Base-by-base conservation (phyloP, 2,329 filamentous ascomycete genomes). In the Aspergillus sp. region DNA sequence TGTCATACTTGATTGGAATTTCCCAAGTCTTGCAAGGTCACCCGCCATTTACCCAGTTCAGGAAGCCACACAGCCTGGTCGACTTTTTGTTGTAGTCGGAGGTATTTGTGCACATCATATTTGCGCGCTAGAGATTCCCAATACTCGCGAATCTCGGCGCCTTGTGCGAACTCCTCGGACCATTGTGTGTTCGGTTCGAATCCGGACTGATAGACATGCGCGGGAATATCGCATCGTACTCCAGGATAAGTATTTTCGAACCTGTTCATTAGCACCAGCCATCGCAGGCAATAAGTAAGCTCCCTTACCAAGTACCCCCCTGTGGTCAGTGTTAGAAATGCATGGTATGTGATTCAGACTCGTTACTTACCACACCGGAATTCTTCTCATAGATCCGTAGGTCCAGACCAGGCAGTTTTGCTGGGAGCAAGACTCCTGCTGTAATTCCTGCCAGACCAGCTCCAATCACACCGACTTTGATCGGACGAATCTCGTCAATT, bases 381-480 rank as follows among this genome's bases (percentile, higher is more conserved):
- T 90, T 90, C 75, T 90, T 90, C 69, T 90, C 88, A 56, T 85
- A 86, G 39, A 90, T 86, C 0, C 81, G 84, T 60, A 92, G 74
- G 48, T 89, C 77, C 51, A 91, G 83, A 0, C 83, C 82, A 0
- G 89, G 89, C 0, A 92, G 84, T 64, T 92, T 92, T 8, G 78
- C 82, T 0, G 88, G 89, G 0, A 92, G 77, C 8, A 91, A 74
- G 7, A 87, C 81, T 0, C 88, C 89, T 1, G 89, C 85, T 4
- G 84, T 82, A 38, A 90, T 82, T 3, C 88, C 88, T 0, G 85
- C 74, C 0, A 90, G 73, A 0, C 88, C 88, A 8, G 86, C 87
- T 1, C 88, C 88, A 32, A 90, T 83, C 0, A 90, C 81, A 0
- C 82, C 84, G 1, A 89, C 86, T 52, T 81, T 78, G 39, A 84